Percentiles rank a stretch among this genome's conserved stretches.
Conservation (phyloP, 2,329 filamentous ascomycete species). For the Aspergillus amoenus region DNA sequence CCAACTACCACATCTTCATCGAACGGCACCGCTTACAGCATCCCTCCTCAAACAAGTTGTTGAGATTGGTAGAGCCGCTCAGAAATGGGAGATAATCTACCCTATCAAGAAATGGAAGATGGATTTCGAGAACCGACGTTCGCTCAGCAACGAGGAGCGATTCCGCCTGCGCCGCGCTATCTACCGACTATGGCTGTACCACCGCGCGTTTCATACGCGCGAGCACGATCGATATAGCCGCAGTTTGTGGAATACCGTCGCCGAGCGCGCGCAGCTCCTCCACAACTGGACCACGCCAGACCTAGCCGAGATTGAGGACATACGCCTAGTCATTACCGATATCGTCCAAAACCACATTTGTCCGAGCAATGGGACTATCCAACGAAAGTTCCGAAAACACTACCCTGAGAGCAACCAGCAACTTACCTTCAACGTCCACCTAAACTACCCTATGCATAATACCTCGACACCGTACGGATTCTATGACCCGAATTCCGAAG, state of each 20-base stretch:
- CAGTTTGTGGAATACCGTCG: constrained; percentile 45
- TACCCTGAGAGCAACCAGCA: constrained; percentile 51
- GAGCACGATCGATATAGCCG: constrained; percentile 53
- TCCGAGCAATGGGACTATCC: constrained; percentile 60
- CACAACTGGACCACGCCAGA: constrained; percentile 59
- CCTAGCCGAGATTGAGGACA: constrained; percentile 60
- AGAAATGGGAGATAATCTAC: constrained; percentile 61
- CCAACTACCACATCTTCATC: constrained; percentile 56
- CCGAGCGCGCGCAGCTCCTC: constrained; percentile 55
- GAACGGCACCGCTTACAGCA: constrained; percentile 54
- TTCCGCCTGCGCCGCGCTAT: constrained; percentile 56
- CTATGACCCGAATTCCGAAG: constrained; percentile 10
- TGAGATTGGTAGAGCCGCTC: constrained; percentile 54
- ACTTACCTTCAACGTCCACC: constrained; percentile 53
- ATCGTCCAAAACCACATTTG: constrained; percentile 59
- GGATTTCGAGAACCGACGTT: constrained; percentile 55
- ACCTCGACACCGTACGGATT: constrained; percentile 4
- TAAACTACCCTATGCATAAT: constrained; percentile 46
- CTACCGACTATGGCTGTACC: constrained; percentile 62
- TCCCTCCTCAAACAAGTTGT: constrained; percentile 57
- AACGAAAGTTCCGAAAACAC: constrained; percentile 58
- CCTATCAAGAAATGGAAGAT: constrained; percentile 63
- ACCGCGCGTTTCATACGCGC: constrained; percentile 57
- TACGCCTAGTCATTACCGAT: constrained; percentile 56
- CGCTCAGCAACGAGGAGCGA: constrained; percentile 51